A percentile compares a stretch with the other conserved stretches of the same genome.
phyloP scores from a whole-genome alignment of 495 filamentous ascomycete genomes.

The Baudoinia panamericana region DNA sequence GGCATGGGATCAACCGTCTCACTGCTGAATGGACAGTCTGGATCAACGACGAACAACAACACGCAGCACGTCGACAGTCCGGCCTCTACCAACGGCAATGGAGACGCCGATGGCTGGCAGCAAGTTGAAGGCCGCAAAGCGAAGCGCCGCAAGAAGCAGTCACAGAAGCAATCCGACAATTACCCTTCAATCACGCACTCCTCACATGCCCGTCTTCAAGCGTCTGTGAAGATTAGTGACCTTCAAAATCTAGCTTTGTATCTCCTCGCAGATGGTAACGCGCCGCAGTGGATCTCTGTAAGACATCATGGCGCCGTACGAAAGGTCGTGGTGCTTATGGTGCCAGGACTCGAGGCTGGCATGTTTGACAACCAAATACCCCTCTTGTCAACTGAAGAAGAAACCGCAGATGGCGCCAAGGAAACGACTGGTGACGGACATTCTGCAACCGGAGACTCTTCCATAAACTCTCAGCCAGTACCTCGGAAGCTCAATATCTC shows the following conservation, averaged over 20 bases:
- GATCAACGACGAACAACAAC: neutral
- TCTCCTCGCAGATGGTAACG: conserved; percentile 67
- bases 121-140: conserved; percentile 10
- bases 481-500: conserved; percentile 9
- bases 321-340: conserved; percentile 85
- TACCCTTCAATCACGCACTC: conserved; percentile 19
- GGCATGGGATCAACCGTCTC: conserved; percentile 23
- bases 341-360: conserved; percentile 75
- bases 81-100: too few species aligned
- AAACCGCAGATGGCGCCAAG: neutral
- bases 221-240: conserved; percentile 61
- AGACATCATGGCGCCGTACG: conserved; percentile 60
- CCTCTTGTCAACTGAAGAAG: conserved; percentile 6
- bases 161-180: conserved; percentile 13
- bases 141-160: conserved; percentile 22
- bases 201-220: conserved; percentile 43
- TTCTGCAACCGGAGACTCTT: conserved; percentile 4
- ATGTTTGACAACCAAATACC: conserved; percentile 66
- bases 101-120: conserved; percentile 22
- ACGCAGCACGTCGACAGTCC: conserved; percentile 8
- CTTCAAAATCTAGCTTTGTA: conserved; percentile 77
- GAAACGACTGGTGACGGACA: neutral
- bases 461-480: too few species aligned
- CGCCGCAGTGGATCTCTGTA: conserved; percentile 79
- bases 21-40: conserved; percentile 6